Conservation (phyloP, 2,329 filamentous ascomycete genomes). For the Stachybotrys chlorohalonatus region DNA sequence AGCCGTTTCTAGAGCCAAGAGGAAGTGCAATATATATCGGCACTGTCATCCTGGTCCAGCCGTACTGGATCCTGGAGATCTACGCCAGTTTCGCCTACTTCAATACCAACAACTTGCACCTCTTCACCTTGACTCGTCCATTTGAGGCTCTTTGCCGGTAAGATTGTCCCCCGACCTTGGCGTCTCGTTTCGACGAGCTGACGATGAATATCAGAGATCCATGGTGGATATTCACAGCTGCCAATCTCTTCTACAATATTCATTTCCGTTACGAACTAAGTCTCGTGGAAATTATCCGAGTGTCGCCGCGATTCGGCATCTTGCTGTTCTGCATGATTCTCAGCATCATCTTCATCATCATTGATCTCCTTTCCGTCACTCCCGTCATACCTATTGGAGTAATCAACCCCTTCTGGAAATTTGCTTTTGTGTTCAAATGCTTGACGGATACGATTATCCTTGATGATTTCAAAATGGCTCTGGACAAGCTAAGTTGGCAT, state of each 20-base stretch:
- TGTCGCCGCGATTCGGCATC: slow-evolving; percentile 56
- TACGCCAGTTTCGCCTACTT: slow-evolving; percentile 59
- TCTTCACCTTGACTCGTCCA: slow-evolving; percentile 47
- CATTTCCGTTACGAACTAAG: slow-evolving; percentile 52
- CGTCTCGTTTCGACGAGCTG: too few species aligned
- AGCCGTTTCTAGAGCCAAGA: slow-evolving; percentile 43
- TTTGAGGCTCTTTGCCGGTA: slow-evolving; percentile 51
- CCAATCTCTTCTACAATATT: slow-evolving; percentile 54
- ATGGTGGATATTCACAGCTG: slow-evolving; percentile 58
- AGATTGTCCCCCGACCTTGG: slow-evolving; percentile 1
- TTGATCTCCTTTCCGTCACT: slow-evolving; percentile 53
- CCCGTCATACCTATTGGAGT: slow-evolving; percentile 30
- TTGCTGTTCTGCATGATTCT: slow-evolving; percentile 52
- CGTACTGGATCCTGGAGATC: slow-evolving; percentile 57
- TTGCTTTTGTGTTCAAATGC: slow-evolving; percentile 37
- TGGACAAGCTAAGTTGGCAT: too few species aligned
- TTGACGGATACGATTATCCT: slow-evolving; percentile 58
- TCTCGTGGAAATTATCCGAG: slow-evolving; percentile 44
- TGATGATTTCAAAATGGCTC: slow-evolving; percentile 44
- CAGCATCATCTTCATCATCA: slow-evolving; percentile 49
- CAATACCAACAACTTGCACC: slow-evolving; percentile 37
- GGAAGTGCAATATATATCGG: slow-evolving; percentile 47
- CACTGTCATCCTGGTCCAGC: slow-evolving; percentile 48
- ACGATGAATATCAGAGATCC: slow-evolving; percentile 36
- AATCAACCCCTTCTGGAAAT: slow-evolving; percentile 12